Base-by-base conservation (phyloP, 2,329 filamentous ascomycete genomes). In the Stromatinia cepivora region DNA sequence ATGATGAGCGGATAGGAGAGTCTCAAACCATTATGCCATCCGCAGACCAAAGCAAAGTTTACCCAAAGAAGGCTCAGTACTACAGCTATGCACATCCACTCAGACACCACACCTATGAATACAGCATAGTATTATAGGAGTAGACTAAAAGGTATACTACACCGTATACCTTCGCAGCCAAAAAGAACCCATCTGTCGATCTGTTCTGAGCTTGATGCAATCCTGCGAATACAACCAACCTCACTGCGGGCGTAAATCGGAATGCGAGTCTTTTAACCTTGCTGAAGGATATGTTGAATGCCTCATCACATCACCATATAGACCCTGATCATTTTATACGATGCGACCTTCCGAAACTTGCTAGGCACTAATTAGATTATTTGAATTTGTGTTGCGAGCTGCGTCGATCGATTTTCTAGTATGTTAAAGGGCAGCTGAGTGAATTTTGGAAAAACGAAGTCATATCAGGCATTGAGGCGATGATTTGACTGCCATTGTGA, bases 211-310 rank as follows among this genome's bases (percentile, higher is more conserved):
- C 93, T 90, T 1, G 95, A 94, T 79, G 95, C 91, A 67, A 96
- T 91, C 83, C 97, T 97, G 79, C 94, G 90, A 45, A 97, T 94
- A 0, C 93, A 97, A 69, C 95, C 89, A 71, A 97, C 87, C 81
- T 99, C 95, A 78, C 36, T 99, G 95, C 93, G 92, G 0, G 93
- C 92, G 81, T 97, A 97, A 17, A 95, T 95, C 0, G 95, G 94
- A 70, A 98, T 93, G 69, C 92, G 90, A 77, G 94, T 94, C 80
- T 94, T 94, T 84, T 93, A 94, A 71, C 91, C 90, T 70, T 92
- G 88, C 81, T 94, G 92, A 2, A 94, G 86, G 9, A 93, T 88
- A 46, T 94, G 87, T 79, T 94, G 92, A 70, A 94, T 87, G 77
- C 94, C 92, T 72, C 92, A 90, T 13, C 4, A n/a, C 48, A 22